These are phyloP conservation scores for Tricholoma saponaceum DNA, from an alignment of 768 basidiomycete genomes.

Conservation along the genomic window DNA sequence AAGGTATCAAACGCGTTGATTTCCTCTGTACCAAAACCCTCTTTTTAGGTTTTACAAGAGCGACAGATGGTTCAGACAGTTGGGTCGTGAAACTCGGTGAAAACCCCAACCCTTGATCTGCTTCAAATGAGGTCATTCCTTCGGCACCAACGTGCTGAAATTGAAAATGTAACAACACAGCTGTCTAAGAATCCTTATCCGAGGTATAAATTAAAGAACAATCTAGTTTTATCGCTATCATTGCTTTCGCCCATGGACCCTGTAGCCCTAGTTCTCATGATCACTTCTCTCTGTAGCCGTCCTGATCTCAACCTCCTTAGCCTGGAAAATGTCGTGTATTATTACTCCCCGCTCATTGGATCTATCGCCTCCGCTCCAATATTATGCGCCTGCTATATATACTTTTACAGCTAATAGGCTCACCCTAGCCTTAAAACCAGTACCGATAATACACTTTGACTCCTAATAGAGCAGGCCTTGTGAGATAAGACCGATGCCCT, in stretches of 20 bases:
- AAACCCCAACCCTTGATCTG: not conserved
- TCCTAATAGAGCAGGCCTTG: too few species aligned
- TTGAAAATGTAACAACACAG: not conserved
- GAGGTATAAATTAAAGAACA: not conserved
- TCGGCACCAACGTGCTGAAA: not conserved
- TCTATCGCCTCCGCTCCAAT: not conserved
- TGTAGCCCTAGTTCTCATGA: not conserved
- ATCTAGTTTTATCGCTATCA: not conserved
- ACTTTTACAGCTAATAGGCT: not conserved
- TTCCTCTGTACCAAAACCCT: conserved; percentile 9
- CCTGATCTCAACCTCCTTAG: not conserved
- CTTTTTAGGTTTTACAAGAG: conserved; percentile 13
- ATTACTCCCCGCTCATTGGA: not conserved
- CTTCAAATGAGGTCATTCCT: not conserved
- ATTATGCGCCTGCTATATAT: too few species aligned
- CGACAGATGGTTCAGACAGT: conserved; percentile 12
- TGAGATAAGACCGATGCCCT: too few species aligned
- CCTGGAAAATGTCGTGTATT: not conserved
- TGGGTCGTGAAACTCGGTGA: conserved; percentile 6
- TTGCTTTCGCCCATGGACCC: not conserved
- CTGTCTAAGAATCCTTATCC: not conserved
- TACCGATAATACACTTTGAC: not conserved
- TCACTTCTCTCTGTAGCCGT: too few species aligned
- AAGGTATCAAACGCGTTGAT: conserved; percentile 16
- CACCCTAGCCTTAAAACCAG: not conserved